A percentile compares a stretch with the other conserved stretches of the same genome.
phyloP scores from a whole-genome alignment of 441 rosid species.

The Biscutella auriculata region DNA sequence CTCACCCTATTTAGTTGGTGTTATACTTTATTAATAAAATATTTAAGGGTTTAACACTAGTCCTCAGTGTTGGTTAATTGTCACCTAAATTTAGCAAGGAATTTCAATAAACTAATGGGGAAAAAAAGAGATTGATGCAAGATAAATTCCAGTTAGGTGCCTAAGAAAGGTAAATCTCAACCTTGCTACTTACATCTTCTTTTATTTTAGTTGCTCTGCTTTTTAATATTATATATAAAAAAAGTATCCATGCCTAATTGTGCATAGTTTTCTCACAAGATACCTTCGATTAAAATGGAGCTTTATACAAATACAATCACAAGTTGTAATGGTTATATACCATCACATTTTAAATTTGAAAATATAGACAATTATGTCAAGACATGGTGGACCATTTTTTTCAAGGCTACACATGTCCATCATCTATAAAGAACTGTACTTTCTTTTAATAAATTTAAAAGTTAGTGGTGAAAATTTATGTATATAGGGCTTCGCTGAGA shows the following conservation, averaged over 20 bases:
- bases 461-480: not conserved
- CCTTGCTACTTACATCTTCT: conserved; percentile 7
- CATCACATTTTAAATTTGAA: conserved; percentile 11
- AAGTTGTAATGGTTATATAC: not conserved
- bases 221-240: not conserved
- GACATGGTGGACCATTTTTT: conserved; percentile 19
- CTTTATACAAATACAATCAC: not conserved
- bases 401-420: conserved; percentile 9
- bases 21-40: not conserved
- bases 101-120: not conserved
- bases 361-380: conserved; percentile 16
- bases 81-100: no score
- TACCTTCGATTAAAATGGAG: not conserved
- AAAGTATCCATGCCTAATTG: not conserved
- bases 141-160: conserved; percentile 14
- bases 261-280: not conserved
- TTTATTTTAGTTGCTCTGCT: not conserved
- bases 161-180: conserved; percentile 4
- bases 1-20: not conserved
- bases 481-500: not conserved
- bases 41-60: not conserved
- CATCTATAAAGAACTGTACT: conserved; percentile 10
- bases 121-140: not conserved
- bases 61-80: not conserved
- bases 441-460: not conserved